Percentiles rank a stretch among this genome's conserved stretches.
Conservation (phyloP, 2,329 filamentous ascomycete genomes). For the Ophiocordyceps camponoti-saundersi region DNA sequence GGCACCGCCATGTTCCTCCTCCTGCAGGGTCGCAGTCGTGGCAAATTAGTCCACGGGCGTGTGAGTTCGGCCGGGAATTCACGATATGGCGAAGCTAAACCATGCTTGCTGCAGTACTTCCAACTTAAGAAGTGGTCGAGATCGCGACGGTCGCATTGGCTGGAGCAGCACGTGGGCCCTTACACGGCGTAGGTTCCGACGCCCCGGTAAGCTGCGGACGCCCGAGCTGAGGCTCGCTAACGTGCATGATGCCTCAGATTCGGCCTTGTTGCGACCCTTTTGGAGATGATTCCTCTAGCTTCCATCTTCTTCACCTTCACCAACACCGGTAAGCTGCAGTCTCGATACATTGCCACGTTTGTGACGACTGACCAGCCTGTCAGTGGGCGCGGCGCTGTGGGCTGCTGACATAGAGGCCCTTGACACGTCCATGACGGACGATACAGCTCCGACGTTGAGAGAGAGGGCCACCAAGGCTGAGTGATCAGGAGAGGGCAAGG, state of each 20-base stretch:
- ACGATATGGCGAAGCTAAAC: not conserved
- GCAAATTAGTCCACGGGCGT: slow-evolving; percentile 31
- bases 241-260: slow-evolving; percentile 37
- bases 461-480: slow-evolving; percentile 32
- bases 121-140: slow-evolving; percentile 73
- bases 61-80: slow-evolving; percentile 19
- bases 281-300: slow-evolving; percentile 71
- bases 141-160: slow-evolving; percentile 47
- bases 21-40: slow-evolving; percentile 47
- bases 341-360: not conserved
- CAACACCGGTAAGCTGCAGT: slow-evolving; percentile 44
- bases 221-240: slow-evolving; percentile 2
- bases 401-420: slow-evolving; percentile 65
- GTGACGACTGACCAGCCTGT: slow-evolving; percentile 2
- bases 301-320: slow-evolving; percentile 81
- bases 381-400: slow-evolving; percentile 86
- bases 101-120: slow-evolving; percentile 50
- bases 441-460: slow-evolving; percentile 32
- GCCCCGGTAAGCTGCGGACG: not conserved
- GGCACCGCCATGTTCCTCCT: slow-evolving; percentile 69
- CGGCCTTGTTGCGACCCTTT: slow-evolving; percentile 52
- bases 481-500: not conserved
- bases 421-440: slow-evolving; percentile 28
- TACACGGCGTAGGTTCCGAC: slow-evolving; percentile 56
- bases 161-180: slow-evolving; percentile 52